Evolutionary conservation across 2,329 filamentous ascomycete genomes (phyloP).

Genomic region (Trichoderma hamatum): DNA sequence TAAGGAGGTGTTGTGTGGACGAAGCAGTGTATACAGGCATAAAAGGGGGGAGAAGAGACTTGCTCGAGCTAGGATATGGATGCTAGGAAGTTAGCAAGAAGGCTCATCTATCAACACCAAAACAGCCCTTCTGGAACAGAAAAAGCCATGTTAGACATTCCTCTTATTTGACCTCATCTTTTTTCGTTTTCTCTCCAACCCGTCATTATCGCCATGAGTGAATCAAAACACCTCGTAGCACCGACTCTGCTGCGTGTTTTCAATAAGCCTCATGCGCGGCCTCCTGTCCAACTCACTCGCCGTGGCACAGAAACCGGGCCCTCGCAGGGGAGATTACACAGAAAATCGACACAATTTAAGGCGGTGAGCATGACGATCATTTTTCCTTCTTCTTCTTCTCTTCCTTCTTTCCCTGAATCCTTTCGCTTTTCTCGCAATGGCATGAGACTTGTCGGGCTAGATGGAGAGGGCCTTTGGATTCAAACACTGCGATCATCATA

Average conservation of each 20-base stretch:
- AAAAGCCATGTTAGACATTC: no score
- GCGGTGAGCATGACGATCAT: not conserved
- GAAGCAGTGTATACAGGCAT: not conserved
- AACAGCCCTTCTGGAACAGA: not conserved
- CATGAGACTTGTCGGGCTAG: not conserved
- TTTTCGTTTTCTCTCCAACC: no score
- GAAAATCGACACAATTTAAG: not conserved
- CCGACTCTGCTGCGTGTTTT: not conserved
- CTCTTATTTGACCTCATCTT: no score
- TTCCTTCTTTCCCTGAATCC: no score
- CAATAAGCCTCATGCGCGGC: not conserved
- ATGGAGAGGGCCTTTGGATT: not conserved
- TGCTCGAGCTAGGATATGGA: constrained; percentile 1
- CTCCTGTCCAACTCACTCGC: constrained; percentile 2
- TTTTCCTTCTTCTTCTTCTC: no score
- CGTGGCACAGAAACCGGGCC: constrained; percentile 19
- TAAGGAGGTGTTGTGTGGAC: not conserved
- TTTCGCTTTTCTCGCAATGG: no score
- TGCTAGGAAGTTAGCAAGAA: no score
- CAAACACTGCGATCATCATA: not conserved
- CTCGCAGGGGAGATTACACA: constrained; percentile 16
- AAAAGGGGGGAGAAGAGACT: not conserved
- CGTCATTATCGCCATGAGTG: no score
- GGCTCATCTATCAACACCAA: not conserved
- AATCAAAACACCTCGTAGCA: not conserved